Base-by-base conservation (phyloP, 352 stramenopile genomes). In the Pythium apleroticum region DNA sequence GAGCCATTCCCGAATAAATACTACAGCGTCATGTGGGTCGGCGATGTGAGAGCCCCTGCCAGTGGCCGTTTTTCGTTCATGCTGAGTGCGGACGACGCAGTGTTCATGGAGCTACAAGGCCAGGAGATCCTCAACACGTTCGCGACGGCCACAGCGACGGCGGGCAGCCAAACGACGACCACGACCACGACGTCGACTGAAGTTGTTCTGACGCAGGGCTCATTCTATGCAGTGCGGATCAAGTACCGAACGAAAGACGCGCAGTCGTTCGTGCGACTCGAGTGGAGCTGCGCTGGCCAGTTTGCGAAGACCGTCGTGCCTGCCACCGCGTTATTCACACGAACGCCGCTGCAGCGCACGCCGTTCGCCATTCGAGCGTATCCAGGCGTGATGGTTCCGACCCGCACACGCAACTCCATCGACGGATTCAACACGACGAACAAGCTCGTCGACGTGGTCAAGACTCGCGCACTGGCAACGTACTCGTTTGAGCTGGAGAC, bases 201-300 rank as follows among this genome's bases (percentile, higher is more conserved):
- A 8, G 60, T 86, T 1, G 11, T 52, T 20, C 56, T 91, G n/a
- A 24, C 55, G 4, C 27, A 64, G 37, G 66, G 63, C 14, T 19
- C 57, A 3, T 97, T 98, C 63, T 96, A 98, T 62, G 53, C 66
- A 0, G 24, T 98, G 14, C 76, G 74, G 27, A 68, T 98, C 43
- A 84, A 87, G 37, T 98, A 98, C 65, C 73, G 79, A 22, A 90
- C 96, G 17, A 77, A 67, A 15, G 83, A 83, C 17, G 89, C 89
- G 11, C 79, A 95, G 59, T 92, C 96, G 17, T 88, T 85, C 22
- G 73, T 98, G 25, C 70, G 84, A 22, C 63, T 98, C 4, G 63
- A 86, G 50, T 98, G 93, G 92, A 80, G 62, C 27, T 89, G 81
- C 27, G 64, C 65, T 8, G 70, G 58, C 30, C 65, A 52, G 31